Conservation (phyloP, 2,329 filamentous ascomycete species). For the Diaporthe citrichinensis region DNA sequence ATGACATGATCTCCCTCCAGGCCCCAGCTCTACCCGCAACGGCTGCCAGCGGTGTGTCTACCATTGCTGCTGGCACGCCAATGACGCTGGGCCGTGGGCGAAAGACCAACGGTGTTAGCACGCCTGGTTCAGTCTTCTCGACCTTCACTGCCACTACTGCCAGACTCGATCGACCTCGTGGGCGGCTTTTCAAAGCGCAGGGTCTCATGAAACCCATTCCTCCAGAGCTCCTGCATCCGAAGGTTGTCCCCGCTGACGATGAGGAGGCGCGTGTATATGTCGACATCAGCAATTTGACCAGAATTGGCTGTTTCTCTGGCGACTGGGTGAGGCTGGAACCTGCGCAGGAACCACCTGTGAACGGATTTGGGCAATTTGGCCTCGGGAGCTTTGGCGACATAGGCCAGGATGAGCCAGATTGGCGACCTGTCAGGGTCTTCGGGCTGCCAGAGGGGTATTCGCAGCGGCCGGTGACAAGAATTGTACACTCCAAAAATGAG, state of each 20-base stretch:
- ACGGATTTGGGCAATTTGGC: conserved; percentile 76
- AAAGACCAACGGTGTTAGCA: conserved; percentile 79
- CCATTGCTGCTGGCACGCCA: conserved; percentile 85
- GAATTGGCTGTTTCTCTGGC: conserved; percentile 95
- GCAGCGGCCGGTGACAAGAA: conserved; percentile 71
- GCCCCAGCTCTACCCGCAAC: conserved; percentile 84
- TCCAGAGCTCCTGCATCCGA: conserved; percentile 86
- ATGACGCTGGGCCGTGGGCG: conserved; percentile 77
- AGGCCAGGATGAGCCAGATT: conserved; percentile 73
- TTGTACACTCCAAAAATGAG: conserved; percentile 67
- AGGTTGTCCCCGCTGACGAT: conserved; percentile 82
- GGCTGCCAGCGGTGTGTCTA: conserved; percentile 83
- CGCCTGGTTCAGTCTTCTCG: conserved; percentile 90
- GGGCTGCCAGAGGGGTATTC: conserved; percentile 85
- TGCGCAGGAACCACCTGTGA: conserved; percentile 79
- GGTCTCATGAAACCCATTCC: conserved; percentile 81
- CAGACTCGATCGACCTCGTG: conserved; percentile 78
- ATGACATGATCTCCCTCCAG: conserved; percentile 92
- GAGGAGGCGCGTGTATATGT: conserved; percentile 93
- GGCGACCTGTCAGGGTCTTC: conserved; percentile 90
- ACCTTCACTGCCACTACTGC: conserved; percentile 88
- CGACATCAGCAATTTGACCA: conserved; percentile 86
- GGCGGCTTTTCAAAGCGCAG: conserved; percentile 87
- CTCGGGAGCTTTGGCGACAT: conserved; percentile 76
- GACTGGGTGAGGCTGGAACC: conserved; percentile 94